Percentiles rank a stretch among this genome's conserved stretches.
Conservation (phyloP, 768 basidiomycete species). For the Dentipellis sp. region DNA sequence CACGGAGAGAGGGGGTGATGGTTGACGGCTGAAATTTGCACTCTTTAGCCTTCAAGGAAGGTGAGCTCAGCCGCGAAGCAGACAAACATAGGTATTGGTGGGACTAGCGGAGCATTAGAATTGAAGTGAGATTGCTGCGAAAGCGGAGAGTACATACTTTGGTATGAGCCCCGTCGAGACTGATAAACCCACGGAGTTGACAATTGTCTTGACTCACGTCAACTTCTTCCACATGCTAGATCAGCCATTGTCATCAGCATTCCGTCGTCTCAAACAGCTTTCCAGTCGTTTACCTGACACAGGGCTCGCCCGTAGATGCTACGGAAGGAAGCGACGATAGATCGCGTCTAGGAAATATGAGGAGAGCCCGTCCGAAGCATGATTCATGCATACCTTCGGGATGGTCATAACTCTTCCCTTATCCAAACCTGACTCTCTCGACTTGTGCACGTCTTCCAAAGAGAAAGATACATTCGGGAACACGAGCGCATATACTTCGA, state of each 20-base stretch:
- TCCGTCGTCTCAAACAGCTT: neutral
- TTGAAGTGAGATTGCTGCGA: too few relatives aligned
- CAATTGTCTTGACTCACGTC: conserved; percentile 37
- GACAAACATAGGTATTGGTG: conserved; percentile 80
- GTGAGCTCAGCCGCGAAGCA: neutral
- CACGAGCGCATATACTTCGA: conserved; percentile 66
- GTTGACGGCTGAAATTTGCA: conserved; percentile 88
- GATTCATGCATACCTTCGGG: conserved; percentile 43
- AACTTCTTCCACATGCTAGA: conserved; percentile 64
- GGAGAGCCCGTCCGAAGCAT: neutral
- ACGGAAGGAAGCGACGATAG: conserved; percentile 59
- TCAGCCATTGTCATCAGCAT: neutral
- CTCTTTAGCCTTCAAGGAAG: too few relatives aligned
- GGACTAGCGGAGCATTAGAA: conserved; percentile 32
- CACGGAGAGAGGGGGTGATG: conserved; percentile 54
- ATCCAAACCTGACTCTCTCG: conserved; percentile 24
- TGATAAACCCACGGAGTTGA: conserved; percentile 75
- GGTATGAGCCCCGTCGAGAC: conserved; percentile 62
- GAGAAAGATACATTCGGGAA: conserved; percentile 65
- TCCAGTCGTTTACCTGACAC: conserved; percentile 43
- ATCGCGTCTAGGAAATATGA: conserved; percentile 40
- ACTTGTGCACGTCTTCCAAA: conserved; percentile 44
- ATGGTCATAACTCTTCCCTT: conserved; percentile 47
- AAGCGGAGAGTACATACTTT: conserved; percentile 38
- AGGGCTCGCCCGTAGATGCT: conserved; percentile 67